Percentiles rank a stretch among this genome's conserved stretches.
phyloP scores from a whole-genome alignment of 108 stramenopile species.

The Nannochloropsis salina region DNA sequence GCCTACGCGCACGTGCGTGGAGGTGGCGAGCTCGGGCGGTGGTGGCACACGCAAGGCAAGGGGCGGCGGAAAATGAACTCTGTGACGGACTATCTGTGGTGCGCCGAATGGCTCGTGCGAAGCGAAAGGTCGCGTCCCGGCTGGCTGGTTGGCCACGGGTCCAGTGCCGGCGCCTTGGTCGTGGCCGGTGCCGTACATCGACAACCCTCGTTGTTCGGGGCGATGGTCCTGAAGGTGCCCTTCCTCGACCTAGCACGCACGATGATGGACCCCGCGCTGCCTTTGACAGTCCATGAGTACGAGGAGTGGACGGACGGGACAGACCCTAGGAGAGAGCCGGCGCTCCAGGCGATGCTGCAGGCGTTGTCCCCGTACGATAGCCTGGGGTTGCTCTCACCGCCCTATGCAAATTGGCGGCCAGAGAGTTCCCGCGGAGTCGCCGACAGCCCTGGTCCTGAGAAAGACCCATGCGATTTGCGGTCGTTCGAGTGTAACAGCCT shows the following conservation, averaged over 20 bases:
- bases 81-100: slow-evolving; percentile 56
- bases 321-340: background rate
- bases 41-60: slow-evolving; percentile 58
- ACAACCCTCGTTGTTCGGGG: slow-evolving; percentile 39
- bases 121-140: slow-evolving; percentile 27
- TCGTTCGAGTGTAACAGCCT: background rate
- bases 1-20: slow-evolving; percentile 68
- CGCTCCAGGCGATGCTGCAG: slow-evolving; percentile 18
- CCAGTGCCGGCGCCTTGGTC: slow-evolving; percentile 64
- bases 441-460: no score
- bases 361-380: slow-evolving; percentile 41
- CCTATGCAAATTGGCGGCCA: background rate
- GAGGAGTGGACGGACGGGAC: slow-evolving; percentile 65
- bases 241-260: slow-evolving; percentile 60
- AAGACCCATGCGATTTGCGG: no score
- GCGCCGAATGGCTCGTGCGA: slow-evolving; percentile 51
- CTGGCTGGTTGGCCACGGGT: slow-evolving; percentile 49
- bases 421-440: background rate
- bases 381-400: background rate
- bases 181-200: slow-evolving; percentile 51
- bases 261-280: slow-evolving; percentile 55
- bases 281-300: slow-evolving; percentile 65
- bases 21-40: slow-evolving; percentile 62
- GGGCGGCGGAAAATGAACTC: slow-evolving; percentile 48
- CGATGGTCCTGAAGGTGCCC: slow-evolving; percentile 52